Evolutionary conservation across 495 filamentous ascomycete species (phyloP).

Genomic region (Parathielavia hyrcaniae): DNA sequence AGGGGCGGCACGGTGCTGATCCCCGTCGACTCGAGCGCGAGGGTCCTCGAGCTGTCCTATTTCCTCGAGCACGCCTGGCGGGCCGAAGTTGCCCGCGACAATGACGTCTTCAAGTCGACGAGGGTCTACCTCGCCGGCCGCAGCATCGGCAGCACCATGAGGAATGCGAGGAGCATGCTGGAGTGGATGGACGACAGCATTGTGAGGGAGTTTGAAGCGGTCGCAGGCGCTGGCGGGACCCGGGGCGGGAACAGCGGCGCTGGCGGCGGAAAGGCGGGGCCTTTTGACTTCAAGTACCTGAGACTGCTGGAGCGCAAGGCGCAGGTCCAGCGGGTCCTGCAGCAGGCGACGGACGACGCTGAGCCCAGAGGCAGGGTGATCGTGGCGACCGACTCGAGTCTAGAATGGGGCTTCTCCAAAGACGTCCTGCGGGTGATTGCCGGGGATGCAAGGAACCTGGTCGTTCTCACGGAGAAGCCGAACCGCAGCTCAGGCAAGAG

Average conservation of each 20-base stretch:
- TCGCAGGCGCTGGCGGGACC: slow-evolving; percentile 48
- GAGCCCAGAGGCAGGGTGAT: slow-evolving; percentile 62
- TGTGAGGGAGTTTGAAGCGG: slow-evolving; percentile 81
- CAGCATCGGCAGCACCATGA: slow-evolving; percentile 74
- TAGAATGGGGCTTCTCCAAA: slow-evolving; percentile 94
- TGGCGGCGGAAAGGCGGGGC: slow-evolving; percentile 47
- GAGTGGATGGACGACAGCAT: slow-evolving; percentile 99
- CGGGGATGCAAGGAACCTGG: slow-evolving; percentile 66
- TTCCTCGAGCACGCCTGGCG: slow-evolving; percentile 88
- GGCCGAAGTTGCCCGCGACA: slow-evolving; percentile 49
- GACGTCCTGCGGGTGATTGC: slow-evolving; percentile 72
- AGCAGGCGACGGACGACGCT: slow-evolving; percentile 32
- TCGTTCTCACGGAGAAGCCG: slow-evolving; percentile 73
- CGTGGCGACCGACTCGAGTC: slow-evolving; percentile 77
- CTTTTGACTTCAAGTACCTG: slow-evolving; percentile 86
- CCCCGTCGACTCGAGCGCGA: slow-evolving; percentile 87
- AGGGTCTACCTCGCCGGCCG: slow-evolving; percentile 77
- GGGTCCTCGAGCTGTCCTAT: slow-evolving; percentile 90
- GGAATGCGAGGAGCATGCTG: slow-evolving; percentile 86
- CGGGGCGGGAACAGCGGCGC: slow-evolving; percentile 43
- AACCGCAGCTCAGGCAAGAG: slow-evolving; percentile 34
- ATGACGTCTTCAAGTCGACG: slow-evolving; percentile 58
- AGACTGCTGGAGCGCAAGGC: slow-evolving; percentile 71
- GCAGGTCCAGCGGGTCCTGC: slow-evolving; percentile 59
- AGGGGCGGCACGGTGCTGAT: slow-evolving; percentile 92